Conservation (phyloP, 2,329 filamentous ascomycete species). For the Cladophialophora yegresii region DNA sequence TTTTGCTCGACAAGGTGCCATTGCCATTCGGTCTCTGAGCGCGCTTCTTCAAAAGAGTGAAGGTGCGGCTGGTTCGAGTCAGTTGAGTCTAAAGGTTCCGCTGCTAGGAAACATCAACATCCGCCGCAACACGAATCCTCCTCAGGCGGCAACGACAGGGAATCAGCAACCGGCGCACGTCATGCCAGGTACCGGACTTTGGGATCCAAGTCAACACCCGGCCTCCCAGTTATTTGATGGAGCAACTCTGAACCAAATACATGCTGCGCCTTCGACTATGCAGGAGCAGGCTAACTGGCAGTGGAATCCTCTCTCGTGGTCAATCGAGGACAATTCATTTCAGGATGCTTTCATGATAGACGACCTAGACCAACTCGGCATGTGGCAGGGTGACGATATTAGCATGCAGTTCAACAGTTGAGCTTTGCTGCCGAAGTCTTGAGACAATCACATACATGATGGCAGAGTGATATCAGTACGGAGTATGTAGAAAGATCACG, state of each 20-base stretch:
- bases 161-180: conserved; percentile 3
- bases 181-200: neutral
- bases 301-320: conserved; percentile 26
- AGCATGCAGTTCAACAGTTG: neutral
- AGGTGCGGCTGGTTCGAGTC: neutral
- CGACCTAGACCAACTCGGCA: conserved; percentile 9
- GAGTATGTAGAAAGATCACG: no score
- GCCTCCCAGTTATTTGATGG: neutral
- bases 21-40: conserved; percentile 24
- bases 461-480: neutral
- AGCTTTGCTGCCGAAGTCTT: neutral
- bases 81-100: conserved; percentile 26
- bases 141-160: neutral
- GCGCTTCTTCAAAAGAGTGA: conserved; percentile 17
- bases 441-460: neutral
- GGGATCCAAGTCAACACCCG: neutral
- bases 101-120: conserved; percentile 26
- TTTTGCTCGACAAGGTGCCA: conserved; percentile 22
- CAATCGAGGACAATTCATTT: conserved; percentile 20
- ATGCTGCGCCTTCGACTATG: neutral
- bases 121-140: conserved; percentile 7
- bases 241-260: neutral
- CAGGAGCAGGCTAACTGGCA: conserved; percentile 8
- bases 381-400: conserved; percentile 15
- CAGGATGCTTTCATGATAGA: conserved; percentile 22